Percentiles rank a stretch among this genome's conserved stretches.
These are phyloP conservation scores for Entomophthora muscae DNA, from an alignment of 371 early-diverging fungal genomes.

Conservation along the genomic window DNA sequence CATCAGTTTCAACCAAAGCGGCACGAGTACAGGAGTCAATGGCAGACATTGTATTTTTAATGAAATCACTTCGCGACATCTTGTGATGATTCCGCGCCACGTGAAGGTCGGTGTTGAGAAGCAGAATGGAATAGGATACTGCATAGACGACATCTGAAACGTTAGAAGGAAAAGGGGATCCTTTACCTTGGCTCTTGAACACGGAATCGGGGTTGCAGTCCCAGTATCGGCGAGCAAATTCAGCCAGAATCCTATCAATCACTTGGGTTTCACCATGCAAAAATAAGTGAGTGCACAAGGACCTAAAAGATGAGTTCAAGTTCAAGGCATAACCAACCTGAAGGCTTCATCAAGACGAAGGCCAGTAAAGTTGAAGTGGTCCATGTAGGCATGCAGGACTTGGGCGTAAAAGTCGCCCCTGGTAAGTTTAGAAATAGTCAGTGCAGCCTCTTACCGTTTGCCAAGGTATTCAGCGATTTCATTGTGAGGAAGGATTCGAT, in stretches of 20 bases:
- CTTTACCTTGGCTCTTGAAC: slow-evolving; percentile 26
- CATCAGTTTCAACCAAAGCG: slow-evolving; percentile 4
- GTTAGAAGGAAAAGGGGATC: no score
- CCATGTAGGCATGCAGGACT: slow-evolving; percentile 47
- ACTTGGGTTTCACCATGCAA: slow-evolving; percentile 83
- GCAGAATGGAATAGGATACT: slow-evolving; percentile 64
- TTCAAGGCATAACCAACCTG: slow-evolving; percentile 21
- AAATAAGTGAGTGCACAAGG: slow-evolving; percentile 52
- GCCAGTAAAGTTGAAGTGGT: slow-evolving; percentile 47
- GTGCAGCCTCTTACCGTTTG: no score
- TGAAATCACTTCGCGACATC: slow-evolving; percentile 38
- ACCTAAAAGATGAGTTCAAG: slow-evolving; percentile 13
- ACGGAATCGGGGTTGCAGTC: slow-evolving; percentile 48
- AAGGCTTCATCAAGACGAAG: slow-evolving; percentile 62
- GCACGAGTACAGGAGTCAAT: slow-evolving; percentile 18
- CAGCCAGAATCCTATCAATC: slow-evolving; percentile 70
- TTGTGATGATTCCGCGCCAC: slow-evolving; percentile 46
- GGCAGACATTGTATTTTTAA: slow-evolving; percentile 36
- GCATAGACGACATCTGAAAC: slow-evolving; percentile 68
- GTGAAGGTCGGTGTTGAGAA: slow-evolving; percentile 86
- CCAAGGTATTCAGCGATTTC: slow-evolving; percentile 1
- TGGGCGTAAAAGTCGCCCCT: slow-evolving; percentile 25
- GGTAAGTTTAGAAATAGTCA: no score
- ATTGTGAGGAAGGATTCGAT: neutral
- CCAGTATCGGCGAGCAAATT: slow-evolving; percentile 62